Percentiles rank a stretch among this genome's conserved stretches.
These are phyloP conservation scores for Tuber umbilicatum DNA, from an alignment of 495 filamentous ascomycete genomes.

Conservation along the genomic window DNA sequence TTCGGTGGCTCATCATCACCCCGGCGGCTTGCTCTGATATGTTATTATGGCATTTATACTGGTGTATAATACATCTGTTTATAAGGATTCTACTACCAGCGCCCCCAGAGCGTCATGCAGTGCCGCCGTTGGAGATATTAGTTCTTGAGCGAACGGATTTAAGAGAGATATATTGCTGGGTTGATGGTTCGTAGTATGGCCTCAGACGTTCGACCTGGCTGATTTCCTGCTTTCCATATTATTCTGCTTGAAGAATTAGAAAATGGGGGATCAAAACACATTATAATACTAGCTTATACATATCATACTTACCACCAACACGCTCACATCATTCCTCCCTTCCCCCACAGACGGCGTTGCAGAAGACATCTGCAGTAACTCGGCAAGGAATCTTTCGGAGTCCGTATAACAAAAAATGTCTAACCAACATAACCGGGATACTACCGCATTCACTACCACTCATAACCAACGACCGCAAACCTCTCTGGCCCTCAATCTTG, in stretches of 20 bases:
- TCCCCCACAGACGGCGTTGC: not conserved
- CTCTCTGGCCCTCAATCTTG: not conserved
- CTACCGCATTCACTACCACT: not conserved
- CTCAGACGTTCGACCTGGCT: not conserved
- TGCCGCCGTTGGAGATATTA: not conserved
- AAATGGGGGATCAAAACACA: not conserved
- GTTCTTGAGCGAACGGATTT: not conserved
- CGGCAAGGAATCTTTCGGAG: not conserved
- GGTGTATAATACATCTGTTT: too few species aligned
- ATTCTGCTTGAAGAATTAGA: not conserved
- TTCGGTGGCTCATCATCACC: not conserved
- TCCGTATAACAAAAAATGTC: not conserved
- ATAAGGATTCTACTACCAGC: too few species aligned
- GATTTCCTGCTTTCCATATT: not conserved
- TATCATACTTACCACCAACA: not conserved
- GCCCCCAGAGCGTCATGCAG: too few species aligned
- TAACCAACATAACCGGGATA: not conserved
- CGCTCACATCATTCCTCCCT: not conserved
- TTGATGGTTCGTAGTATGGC: not conserved
- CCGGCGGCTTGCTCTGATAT: not conserved
- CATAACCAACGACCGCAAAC: not conserved
- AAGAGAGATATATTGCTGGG: not conserved
- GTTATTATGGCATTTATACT: not conserved
- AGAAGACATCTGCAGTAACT: not conserved
- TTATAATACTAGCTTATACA: not conserved